Evolutionary conservation across 306 rosid genomes (phyloP).

Genomic region (Trifolium fragiferum): DNA sequence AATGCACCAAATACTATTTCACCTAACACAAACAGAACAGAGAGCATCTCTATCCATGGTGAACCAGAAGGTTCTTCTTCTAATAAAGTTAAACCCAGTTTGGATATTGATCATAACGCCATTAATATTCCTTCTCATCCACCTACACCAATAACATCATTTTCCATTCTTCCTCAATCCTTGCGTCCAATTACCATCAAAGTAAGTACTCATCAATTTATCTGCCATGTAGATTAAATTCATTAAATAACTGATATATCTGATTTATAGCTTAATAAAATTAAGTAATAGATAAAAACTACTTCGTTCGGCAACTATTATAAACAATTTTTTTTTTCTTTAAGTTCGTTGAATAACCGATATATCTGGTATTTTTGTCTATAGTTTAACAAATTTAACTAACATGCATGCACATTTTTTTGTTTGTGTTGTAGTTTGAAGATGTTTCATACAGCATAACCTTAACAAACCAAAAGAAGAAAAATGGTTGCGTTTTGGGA

Average conservation of each 20-base stretch:
- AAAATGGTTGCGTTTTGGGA: slow-evolving; percentile 42
- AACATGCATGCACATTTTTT: background rate
- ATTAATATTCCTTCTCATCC: slow-evolving; percentile 37
- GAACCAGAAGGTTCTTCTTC: slow-evolving; percentile 47
- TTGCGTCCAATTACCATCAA: slow-evolving; percentile 70
- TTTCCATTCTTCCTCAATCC: slow-evolving; percentile 62
- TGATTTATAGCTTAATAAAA: no score
- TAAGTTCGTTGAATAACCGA: no score
- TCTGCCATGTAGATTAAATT: no score
- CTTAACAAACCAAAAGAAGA: slow-evolving; percentile 39
- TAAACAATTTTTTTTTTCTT: no score
- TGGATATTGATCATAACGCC: slow-evolving; percentile 38
- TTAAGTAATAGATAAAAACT: no score
- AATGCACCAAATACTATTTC: slow-evolving; percentile 45
- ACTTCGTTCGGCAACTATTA: no score
- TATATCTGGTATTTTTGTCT: no score
- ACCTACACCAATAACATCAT: slow-evolving; percentile 29
- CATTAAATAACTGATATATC: no score
- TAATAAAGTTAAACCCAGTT: slow-evolving; percentile 39
- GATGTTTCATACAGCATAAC: slow-evolving; percentile 66
- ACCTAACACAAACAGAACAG: slow-evolving; percentile 46
- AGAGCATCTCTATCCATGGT: slow-evolving; percentile 53
- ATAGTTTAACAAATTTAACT: no score
- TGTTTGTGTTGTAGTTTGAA: slow-evolving; percentile 62
- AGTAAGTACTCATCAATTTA: slow-evolving; percentile 35